A percentile compares a stretch with the other conserved stretches of the same genome.
phyloP scores from a whole-genome alignment of 257 asterid genomes.

The Primulina huaijiensis region DNA sequence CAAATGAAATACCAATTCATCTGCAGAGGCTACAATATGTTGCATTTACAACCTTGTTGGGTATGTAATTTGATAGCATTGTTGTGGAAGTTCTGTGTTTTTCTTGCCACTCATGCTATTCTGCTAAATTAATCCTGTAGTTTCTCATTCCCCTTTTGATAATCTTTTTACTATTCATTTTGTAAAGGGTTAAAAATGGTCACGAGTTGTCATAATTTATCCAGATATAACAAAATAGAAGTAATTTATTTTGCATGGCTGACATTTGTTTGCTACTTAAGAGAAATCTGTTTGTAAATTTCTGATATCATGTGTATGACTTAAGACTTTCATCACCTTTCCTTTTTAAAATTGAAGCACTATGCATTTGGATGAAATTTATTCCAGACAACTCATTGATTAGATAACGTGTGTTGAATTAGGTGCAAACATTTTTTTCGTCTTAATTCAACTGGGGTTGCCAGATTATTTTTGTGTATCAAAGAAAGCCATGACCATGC shows the following conservation, averaged over 20 bases:
- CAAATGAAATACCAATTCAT: constrained; percentile 62
- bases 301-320: too few species aligned
- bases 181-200: not conserved
- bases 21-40: constrained; percentile 62
- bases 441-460: not conserved
- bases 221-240: constrained; percentile 5
- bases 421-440: not conserved
- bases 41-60: constrained; percentile 65
- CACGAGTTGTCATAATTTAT: not conserved
- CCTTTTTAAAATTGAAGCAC: not conserved
- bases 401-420: not conserved
- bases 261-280: constrained; percentile 2
- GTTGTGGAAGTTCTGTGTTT: not conserved
- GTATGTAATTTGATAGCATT: constrained; percentile 30
- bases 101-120: constrained; percentile 4
- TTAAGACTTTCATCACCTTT: too few species aligned
- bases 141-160: not conserved
- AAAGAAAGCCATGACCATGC: too few species aligned
- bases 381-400: not conserved
- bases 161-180: not conserved
- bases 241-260: not conserved
- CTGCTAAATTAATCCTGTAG: constrained; percentile 2
- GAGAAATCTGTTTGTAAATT: not conserved
- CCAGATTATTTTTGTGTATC: not conserved
- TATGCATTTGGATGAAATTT: not conserved